phyloP scores from a whole-genome alignment of 2,329 filamentous ascomycete genomes.

The Penicillium italicum region DNA sequence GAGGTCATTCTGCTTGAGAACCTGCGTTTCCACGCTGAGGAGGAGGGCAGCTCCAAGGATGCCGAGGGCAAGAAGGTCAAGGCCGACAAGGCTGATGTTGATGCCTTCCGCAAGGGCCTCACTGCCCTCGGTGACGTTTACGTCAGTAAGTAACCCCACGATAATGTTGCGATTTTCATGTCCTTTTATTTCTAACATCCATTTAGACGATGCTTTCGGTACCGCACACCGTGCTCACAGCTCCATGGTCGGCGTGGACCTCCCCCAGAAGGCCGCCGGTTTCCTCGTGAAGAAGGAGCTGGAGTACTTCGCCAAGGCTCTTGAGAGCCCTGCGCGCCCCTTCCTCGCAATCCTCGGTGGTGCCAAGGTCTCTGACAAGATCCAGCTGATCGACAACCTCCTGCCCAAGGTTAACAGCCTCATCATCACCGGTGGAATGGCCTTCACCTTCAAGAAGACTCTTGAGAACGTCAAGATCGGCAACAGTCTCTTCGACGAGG shows the following conservation, averaged over 20 bases:
- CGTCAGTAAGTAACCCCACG: constrained; percentile 68
- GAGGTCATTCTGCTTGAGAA: constrained; percentile 93
- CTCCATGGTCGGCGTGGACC: constrained; percentile 96
- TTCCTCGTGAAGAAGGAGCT: constrained; percentile 99
- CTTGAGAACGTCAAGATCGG: constrained; percentile 86
- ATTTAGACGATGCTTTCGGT: constrained; percentile 88
- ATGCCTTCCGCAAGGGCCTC: constrained; percentile 89
- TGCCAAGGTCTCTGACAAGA: constrained; percentile 99
- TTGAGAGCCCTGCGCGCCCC: constrained; percentile 86
- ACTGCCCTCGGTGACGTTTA: constrained; percentile 94
- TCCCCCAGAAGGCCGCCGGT: constrained; percentile 93
- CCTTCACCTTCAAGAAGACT: constrained; percentile 99
- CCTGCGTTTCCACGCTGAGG: constrained; percentile 95
- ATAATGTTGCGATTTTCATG: not conserved
- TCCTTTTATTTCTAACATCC: not conserved
- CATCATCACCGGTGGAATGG: constrained; percentile 96
- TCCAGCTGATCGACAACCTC: constrained; percentile 98
- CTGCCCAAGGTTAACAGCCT: constrained; percentile 97
- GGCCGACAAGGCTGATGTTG: constrained; percentile 89
- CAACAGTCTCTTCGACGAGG: constrained; percentile 87
- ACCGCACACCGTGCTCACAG: constrained; percentile 98
- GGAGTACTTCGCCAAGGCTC: constrained; percentile 96
- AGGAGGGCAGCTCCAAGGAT: constrained; percentile 95
- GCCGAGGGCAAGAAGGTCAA: constrained; percentile 95
- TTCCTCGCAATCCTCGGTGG: constrained; percentile 98